Evolutionary conservation across 345 rosid genomes (phyloP).

Genomic region (Lepidium didymum): DNA sequence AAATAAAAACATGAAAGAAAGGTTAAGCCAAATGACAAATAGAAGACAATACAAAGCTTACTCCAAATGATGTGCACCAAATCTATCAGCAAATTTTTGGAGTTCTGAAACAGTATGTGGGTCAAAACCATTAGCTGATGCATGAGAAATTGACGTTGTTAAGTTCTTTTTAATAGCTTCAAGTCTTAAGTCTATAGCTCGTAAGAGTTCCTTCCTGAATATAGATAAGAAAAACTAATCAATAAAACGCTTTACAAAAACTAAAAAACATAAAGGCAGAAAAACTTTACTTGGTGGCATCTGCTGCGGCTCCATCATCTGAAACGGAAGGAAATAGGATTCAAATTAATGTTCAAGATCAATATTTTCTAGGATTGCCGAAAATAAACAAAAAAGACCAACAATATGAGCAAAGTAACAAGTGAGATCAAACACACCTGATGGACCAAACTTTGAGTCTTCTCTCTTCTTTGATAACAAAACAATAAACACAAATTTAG

Average conservation of each 20-base stretch:
- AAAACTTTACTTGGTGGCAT: slow-evolving; percentile 43
- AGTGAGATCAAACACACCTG: slow-evolving; percentile 35
- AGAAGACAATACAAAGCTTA: slow-evolving; percentile 31
- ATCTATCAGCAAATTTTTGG: slow-evolving; percentile 63
- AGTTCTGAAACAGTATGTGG: slow-evolving; percentile 59
- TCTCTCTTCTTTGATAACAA: slow-evolving; percentile 41
- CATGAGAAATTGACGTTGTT: slow-evolving; percentile 51
- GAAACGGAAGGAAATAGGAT: neutral
- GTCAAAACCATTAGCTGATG: slow-evolving; percentile 76
- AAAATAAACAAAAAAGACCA: neutral
- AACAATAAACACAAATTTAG: neutral
- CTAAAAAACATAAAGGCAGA: slow-evolving; percentile 25
- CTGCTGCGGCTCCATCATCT: slow-evolving; percentile 24
- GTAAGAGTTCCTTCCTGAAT: slow-evolving; percentile 80
- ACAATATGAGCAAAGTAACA: neutral
- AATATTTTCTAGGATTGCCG: neutral
- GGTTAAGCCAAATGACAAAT: neutral
- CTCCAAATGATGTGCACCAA: slow-evolving; percentile 73
- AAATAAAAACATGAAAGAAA: neutral
- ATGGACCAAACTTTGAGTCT: slow-evolving; percentile 37
- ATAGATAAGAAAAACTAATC: neutral
- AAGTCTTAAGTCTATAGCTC: slow-evolving; percentile 88
- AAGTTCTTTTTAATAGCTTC: slow-evolving; percentile 70
- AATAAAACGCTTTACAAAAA: neutral
- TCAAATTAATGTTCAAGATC: neutral